Evolutionary conservation across 2,329 filamentous ascomycete species (phyloP), one percentile per base, ranked within the genome.

Genomic region (Davidsoniella eucalypti): DNA sequence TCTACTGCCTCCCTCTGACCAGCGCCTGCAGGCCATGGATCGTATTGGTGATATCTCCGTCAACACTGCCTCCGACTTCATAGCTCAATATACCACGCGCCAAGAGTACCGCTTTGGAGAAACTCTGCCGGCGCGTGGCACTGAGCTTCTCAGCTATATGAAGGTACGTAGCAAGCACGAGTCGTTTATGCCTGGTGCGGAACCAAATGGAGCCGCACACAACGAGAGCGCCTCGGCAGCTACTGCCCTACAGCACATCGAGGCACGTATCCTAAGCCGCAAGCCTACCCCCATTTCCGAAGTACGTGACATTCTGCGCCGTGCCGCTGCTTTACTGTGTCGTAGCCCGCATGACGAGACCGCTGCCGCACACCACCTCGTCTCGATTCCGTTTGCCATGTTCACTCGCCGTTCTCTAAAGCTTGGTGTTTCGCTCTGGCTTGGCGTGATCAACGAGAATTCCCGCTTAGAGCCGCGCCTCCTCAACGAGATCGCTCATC

Each of bases 321-420:
- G 85, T 60, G 88, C 90, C 21, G 88, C 92, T 33, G 84, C 87
- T 25, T 68, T 96, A 14, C 73, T 98, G 5, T 96, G 88, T 63
- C 79, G 84, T 50, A 82, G 78, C 56, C 75, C 79, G 54, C 76
- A 75, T 42, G 82, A 87, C 54, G 82, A 88, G 60, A 82, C 82
- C 51, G 77, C 83, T 1, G 81, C 95, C 51, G 79, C 87, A 10
- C 84, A 90, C 59, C 83, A 93, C 59, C 73, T 99, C 14, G 90
- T 99, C 55, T 82, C 78, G 57, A 92, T 98, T 54, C 93, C 92
- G 0, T 98, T 98, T 64, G 76, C 78, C 39, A 77, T 94, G 44
- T 96, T 98, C 62, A 93, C 84, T 4, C 94, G 94, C 62, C 84
- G 94, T 59, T 92, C 88, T 2, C 92, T 98, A 62, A 94, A 94